These are phyloP conservation scores for Backusella parvicylindrica DNA, from an alignment of 192 early-diverging fungal genomes.

Conservation along the genomic window DNA sequence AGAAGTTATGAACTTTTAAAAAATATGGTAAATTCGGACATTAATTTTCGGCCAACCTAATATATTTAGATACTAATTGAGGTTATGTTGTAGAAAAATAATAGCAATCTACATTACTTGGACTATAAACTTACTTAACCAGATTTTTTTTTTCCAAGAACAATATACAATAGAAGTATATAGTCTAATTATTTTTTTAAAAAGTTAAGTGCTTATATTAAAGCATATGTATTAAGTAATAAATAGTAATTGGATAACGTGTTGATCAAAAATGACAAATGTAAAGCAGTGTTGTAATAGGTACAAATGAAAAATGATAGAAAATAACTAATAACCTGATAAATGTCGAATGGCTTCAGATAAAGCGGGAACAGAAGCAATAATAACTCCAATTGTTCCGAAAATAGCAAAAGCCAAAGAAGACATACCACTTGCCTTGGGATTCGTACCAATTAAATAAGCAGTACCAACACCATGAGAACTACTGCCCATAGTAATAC, in stretches of 20 bases:
- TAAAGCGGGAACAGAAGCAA: constrained; percentile 8
- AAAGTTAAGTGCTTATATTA: not conserved
- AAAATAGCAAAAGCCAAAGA: constrained; percentile 18
- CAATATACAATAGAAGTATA: too few relatives aligned
- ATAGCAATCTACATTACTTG: too few relatives aligned
- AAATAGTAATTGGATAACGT: not conserved
- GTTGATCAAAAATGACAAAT: not conserved
- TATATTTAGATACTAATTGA: too few relatives aligned
- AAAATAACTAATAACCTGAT: not conserved
- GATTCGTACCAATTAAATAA: constrained; percentile 4
- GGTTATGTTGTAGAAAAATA: too few relatives aligned
- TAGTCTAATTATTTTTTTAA: too few relatives aligned
- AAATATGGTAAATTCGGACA: too few relatives aligned
- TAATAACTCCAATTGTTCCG: constrained; percentile 13
- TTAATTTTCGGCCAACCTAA: too few relatives aligned
- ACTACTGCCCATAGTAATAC: constrained; percentile 22
- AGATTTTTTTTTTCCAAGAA: too few relatives aligned
- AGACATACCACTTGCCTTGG: constrained; percentile 10
- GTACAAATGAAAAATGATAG: not conserved
- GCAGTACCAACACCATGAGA: constrained; percentile 27
- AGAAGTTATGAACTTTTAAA: too few relatives aligned
- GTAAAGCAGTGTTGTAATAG: not conserved
- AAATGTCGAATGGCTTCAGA: not conserved
- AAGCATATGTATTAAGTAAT: not conserved
- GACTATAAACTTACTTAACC: too few relatives aligned